phyloP scores from a whole-genome alignment of 306 rosid genomes.

The Vigna angularis region DNA sequence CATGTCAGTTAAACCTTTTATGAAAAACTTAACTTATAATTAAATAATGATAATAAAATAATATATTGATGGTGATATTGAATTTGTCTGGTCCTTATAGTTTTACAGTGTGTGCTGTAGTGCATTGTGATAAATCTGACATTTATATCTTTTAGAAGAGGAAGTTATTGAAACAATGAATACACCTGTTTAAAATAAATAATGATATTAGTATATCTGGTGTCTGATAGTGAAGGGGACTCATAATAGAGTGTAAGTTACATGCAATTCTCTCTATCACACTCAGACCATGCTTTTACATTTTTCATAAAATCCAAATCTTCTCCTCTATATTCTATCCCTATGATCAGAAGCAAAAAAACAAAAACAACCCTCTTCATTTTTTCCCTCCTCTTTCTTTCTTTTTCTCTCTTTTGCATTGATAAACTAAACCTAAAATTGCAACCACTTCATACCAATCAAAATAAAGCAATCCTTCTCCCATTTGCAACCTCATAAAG shows the following conservation, averaged over 20 bases:
- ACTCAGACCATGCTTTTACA: neutral
- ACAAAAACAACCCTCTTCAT: slow-evolving; percentile 7
- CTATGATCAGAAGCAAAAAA: slow-evolving; percentile 1
- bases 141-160: neutral
- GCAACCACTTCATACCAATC: neutral
- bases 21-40: too few species aligned
- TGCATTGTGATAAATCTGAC: neutral
- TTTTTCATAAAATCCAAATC: neutral
- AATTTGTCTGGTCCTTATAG: too few species aligned
- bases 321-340: neutral
- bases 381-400: too few species aligned
- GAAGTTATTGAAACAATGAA: neutral
- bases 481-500: too few species aligned
- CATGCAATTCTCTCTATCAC: slow-evolving; percentile 19
- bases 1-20: too few species aligned
- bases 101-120: neutral
- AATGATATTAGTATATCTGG: neutral
- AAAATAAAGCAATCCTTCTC: too few species aligned
- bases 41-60: too few species aligned
- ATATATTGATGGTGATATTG: too few species aligned
- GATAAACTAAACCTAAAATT: too few species aligned
- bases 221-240: neutral
- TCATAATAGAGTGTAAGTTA: neutral
- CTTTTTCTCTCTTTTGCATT: too few species aligned
- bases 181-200: too few species aligned